Percentiles rank a stretch among this genome's conserved stretches.
Evolutionary conservation across 768 basidiomycete species (phyloP).

Genomic region (Fomitopsis pulvina): DNA sequence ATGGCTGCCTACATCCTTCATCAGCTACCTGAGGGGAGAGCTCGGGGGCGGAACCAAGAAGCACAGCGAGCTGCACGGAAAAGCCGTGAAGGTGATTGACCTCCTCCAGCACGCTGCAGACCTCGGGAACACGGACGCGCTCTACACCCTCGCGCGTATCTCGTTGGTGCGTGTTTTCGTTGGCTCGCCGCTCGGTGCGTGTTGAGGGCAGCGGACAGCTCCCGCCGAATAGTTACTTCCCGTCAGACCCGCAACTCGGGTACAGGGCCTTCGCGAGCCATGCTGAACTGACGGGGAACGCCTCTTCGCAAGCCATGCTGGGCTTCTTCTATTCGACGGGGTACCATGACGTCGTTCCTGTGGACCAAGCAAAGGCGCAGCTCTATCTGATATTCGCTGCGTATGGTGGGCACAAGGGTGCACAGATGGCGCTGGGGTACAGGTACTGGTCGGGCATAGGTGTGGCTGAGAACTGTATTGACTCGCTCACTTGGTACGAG

Average conservation of each 20-base stretch:
- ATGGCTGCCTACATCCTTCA: slow-evolving; percentile 39
- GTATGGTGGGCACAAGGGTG: slow-evolving; percentile 77
- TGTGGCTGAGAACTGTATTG: slow-evolving; percentile 77
- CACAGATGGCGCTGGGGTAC: slow-evolving; percentile 91
- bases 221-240: slow-evolving; percentile 64
- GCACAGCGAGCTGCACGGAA: slow-evolving; percentile 61
- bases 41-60: slow-evolving; percentile 36
- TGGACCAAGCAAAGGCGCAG: slow-evolving; percentile 77
- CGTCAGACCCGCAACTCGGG: slow-evolving; percentile 53
- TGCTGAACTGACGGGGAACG: slow-evolving; percentile 68
- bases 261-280: slow-evolving; percentile 59
- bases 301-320: slow-evolving; percentile 78
- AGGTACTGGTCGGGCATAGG: slow-evolving; percentile 96
- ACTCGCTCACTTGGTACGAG: slow-evolving; percentile 86
- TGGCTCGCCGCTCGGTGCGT: not conserved
- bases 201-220: slow-evolving; percentile 36
- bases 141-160: slow-evolving; percentile 60
- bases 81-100: slow-evolving; percentile 78
- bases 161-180: slow-evolving; percentile 46
- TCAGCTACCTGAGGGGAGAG: slow-evolving; percentile 34
- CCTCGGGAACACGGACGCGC: slow-evolving; percentile 67
- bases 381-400: slow-evolving; percentile 94
- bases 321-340: slow-evolving; percentile 90
- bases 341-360: slow-evolving; percentile 54
- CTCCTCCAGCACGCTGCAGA: slow-evolving; percentile 77